Evolutionary conservation across 306 rosid species (phyloP), one percentile per base, ranked within the genome.

Genomic region (Pyrus bretschneideri): DNA sequence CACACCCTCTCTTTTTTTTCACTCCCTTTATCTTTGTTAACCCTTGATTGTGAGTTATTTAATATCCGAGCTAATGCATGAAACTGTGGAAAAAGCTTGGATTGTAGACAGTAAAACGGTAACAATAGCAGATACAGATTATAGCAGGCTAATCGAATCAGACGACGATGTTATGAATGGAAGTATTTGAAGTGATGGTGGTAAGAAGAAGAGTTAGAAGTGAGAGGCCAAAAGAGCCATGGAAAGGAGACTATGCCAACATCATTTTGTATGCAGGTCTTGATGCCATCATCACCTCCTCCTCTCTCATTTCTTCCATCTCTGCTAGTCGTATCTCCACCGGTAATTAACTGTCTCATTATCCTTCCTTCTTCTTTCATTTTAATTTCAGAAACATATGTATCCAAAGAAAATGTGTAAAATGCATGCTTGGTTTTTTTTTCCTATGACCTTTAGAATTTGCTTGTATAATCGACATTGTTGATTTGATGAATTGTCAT

Each of bases 301-400:
- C 86, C 78, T 80, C 91, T 67, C 89, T 89, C 79, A 91, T 89
- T 71, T 83, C 94, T 35, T 89, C 91, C 70, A 82, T 89, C 76
- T 82, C 81, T 14, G 90, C 91, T 38, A 85, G 52, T 78, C 76
- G 65, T 46, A 81, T 64, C 21, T 83, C 91, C 51, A 83, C 85
- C 2, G 85, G 90, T 49, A 49, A 15, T 49, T 83, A 74, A 49
- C 11, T 9, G 51, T 49, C 18, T 19, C 67, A 42, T 58, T 74
- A 25, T 35, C 38, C n/a, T 33, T 9, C 31, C 59, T 44, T 31
- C 17, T 11, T 38, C 38, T 17, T 12, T 9, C 12, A 22, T 38
- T 27, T 57, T 1, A 17, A 11, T 61, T 61, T 25, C 35, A 25
- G 6, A 3, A 61, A 23, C 1, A 5, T 25, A 17, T 46, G 38